A percentile compares a stretch with the other conserved stretches of the same genome.
These are phyloP conservation scores for Phyllosticta paracitricarpa DNA, from an alignment of 2,329 filamentous ascomycete species.

Conservation along the genomic window DNA sequence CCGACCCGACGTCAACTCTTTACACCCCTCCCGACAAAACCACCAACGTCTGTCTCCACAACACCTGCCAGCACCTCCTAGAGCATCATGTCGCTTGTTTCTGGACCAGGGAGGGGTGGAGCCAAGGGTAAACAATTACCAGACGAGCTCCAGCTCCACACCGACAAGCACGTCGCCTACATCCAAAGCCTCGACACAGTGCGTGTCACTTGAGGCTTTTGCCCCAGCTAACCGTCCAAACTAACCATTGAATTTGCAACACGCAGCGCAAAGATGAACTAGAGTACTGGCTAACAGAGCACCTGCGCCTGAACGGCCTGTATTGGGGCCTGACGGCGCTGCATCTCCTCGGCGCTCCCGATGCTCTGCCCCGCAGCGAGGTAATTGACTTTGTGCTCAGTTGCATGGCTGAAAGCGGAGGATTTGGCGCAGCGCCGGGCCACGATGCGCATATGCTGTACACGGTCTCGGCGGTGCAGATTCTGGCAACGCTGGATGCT, in stretches of 20 bases:
- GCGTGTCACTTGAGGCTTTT: constrained; percentile 27
- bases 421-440: constrained; percentile 86
- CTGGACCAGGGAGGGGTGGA: constrained; percentile 48
- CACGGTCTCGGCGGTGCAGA: constrained; percentile 90
- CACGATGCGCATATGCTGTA: constrained; percentile 96
- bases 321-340: constrained; percentile 94
- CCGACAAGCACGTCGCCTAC: constrained; percentile 74
- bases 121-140: constrained; percentile 28
- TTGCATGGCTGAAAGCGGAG: constrained; percentile 81
- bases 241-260: not conserved
- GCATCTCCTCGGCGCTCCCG: constrained; percentile 70
- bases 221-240: not conserved
- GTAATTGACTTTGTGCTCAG: constrained; percentile 90
- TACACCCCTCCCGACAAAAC: not conserved
- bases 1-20: not conserved
- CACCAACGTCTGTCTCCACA: not conserved
- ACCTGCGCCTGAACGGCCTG: constrained; percentile 86
- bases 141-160: constrained; percentile 41
- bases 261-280: constrained; percentile 77
- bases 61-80: not conserved
- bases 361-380: constrained; percentile 68
- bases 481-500: constrained; percentile 76
- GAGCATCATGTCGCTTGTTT: constrained; percentile 46
- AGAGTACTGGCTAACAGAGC: constrained; percentile 96
- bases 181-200: constrained; percentile 85